phyloP scores from a whole-genome alignment of 257 asterid species.

The Salvia splendens region DNA sequence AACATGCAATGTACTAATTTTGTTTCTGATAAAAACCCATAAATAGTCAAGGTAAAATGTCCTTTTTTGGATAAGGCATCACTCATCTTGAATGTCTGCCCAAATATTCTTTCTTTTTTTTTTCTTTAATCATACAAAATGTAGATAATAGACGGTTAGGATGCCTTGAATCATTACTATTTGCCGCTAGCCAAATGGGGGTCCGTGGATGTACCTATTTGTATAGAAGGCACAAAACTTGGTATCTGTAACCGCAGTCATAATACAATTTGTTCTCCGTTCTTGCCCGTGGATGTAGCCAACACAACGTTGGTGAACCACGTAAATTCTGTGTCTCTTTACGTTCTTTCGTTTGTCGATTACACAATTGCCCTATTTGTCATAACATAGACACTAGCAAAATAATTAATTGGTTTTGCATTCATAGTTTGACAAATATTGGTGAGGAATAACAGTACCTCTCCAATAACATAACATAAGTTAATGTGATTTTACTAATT shows the following conservation, averaged over 20 bases:
- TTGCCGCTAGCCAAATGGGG: too few relatives aligned
- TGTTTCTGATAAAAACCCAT: background rate
- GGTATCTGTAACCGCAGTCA: too few relatives aligned
- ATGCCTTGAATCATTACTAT: too few relatives aligned
- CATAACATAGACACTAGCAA: background rate
- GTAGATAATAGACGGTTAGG: too few relatives aligned
- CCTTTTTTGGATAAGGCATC: slow-evolving; percentile 33
- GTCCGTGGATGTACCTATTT: too few relatives aligned
- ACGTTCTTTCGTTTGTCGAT: too few relatives aligned
- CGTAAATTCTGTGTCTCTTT: too few relatives aligned
- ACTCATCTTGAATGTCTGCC: slow-evolving; percentile 24
- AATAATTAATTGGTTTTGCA: background rate
- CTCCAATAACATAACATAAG: background rate
- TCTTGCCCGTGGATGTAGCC: too few relatives aligned
- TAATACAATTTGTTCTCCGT: too few relatives aligned
- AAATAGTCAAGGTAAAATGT: slow-evolving; percentile 37
- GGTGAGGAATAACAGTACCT: background rate
- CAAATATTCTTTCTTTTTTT: background rate
- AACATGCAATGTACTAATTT: background rate
- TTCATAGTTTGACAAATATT: slow-evolving; percentile 1
- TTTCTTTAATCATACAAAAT: slow-evolving; percentile 4
- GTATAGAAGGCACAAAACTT: too few relatives aligned
- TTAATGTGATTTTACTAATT: background rate
- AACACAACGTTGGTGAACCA: too few relatives aligned
- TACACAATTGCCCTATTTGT: too few relatives aligned